Percentiles rank a stretch among this genome's conserved stretches.
Evolutionary conservation across 441 rosid species (phyloP).

Genomic region (Syzygium syzygioides): DNA sequence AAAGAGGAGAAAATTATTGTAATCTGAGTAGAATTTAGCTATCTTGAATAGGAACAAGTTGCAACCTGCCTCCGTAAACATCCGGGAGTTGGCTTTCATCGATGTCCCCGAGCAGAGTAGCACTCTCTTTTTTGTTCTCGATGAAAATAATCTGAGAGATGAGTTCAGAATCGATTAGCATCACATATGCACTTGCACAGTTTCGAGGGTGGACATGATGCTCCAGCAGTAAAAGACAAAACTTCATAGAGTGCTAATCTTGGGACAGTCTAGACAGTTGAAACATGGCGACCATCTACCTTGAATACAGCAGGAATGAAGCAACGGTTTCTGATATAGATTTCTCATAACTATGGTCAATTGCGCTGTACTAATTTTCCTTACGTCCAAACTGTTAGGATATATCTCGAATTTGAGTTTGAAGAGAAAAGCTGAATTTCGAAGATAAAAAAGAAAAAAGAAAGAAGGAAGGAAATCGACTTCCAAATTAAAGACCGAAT

Average conservation of each 20-base stretch:
- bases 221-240: neutral
- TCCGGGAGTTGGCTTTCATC: conserved; percentile 75
- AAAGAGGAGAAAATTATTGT: neutral
- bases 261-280: neutral
- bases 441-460: too few relatives aligned
- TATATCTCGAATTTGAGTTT: too few relatives aligned
- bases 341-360: neutral
- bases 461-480: too few relatives aligned
- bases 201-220: neutral
- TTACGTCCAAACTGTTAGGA: neutral
- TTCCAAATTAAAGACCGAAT: too few relatives aligned
- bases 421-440: too few relatives aligned
- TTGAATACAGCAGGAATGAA: neutral
- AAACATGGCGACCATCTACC: neutral
- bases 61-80: conserved; percentile 61
- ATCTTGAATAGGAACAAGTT: conserved; percentile 57
- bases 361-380: neutral
- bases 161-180: neutral
- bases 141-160: conserved; percentile 59
- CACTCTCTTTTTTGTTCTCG: conserved; percentile 53
- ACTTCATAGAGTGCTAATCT: neutral
- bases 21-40: conserved; percentile 12
- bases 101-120: conserved; percentile 57
- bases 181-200: neutral
- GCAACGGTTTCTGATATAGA: neutral